phyloP scores from a whole-genome alignment of 2,329 filamentous ascomycete genomes.

The Rhexocercosporidium sp. region DNA sequence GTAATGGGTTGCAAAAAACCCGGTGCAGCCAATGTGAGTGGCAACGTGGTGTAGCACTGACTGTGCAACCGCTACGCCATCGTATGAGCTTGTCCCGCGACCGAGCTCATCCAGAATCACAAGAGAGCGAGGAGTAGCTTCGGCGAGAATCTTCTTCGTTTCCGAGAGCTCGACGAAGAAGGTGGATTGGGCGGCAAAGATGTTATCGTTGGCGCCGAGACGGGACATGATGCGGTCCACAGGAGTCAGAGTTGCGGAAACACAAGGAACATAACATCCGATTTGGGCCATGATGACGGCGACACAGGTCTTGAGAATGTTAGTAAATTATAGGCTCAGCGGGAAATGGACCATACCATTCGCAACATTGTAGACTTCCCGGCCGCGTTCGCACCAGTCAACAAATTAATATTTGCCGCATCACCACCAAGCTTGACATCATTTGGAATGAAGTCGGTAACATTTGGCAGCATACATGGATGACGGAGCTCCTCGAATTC shows the following conservation, averaged over 20 bases:
- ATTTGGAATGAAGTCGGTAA: conserved; percentile 96
- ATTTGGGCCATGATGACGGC: conserved; percentile 98
- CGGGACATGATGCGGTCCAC: conserved; percentile 99
- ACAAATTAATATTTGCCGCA: conserved; percentile 80
- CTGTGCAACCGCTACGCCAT: conserved; percentile 95
- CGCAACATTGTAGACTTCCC: conserved; percentile 95
- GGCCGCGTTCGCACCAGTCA: conserved; percentile 95
- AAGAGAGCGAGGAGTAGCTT: conserved; percentile 90
- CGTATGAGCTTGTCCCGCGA: conserved; percentile 92
- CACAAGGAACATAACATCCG: conserved; percentile 88
- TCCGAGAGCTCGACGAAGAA: conserved; percentile 98
- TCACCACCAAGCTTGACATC: conserved; percentile 86
- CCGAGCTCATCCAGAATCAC: conserved; percentile 97
- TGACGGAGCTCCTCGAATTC: conserved; percentile 93
- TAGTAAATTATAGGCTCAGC: conserved; percentile 21
- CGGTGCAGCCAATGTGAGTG: conserved; percentile 88
- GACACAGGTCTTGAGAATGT: conserved; percentile 74
- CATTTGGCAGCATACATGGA: conserved; percentile 88
- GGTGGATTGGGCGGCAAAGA: conserved; percentile 95
- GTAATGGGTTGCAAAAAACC: conserved; percentile 98
- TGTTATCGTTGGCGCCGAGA: conserved; percentile 97
- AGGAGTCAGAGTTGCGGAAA: conserved; percentile 82
- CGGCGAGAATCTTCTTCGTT: conserved; percentile 95
- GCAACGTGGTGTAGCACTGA: conserved; percentile 96
- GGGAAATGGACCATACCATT: conserved; percentile 66